phyloP scores from a whole-genome alignment of 441 rosid species.

The Gossypium lobatum region DNA sequence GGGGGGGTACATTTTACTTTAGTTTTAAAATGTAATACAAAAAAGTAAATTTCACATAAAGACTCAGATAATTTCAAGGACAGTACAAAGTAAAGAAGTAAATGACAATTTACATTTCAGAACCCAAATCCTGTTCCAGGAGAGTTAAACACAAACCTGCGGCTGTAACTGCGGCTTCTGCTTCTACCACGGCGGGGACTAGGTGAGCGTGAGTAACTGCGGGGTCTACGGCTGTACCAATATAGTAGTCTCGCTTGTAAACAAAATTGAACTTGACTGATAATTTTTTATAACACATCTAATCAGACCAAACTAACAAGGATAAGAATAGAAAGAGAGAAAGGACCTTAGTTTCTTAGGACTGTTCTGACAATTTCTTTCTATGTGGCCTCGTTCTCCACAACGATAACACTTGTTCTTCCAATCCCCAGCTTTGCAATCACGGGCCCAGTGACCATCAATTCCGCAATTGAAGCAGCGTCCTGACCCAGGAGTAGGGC shows the following conservation, averaged over 20 bases:
- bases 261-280: neutral
- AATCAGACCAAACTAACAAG: neutral
- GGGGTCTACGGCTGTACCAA: conserved; percentile 28
- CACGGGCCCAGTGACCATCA: conserved; percentile 79
- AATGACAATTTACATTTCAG: neutral
- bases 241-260: neutral
- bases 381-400: conserved; percentile 70
- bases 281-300: neutral
- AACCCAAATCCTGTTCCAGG: neutral
- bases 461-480: conserved; percentile 73
- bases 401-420: conserved; percentile 77
- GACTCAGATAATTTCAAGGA: neutral
- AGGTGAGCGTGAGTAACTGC: conserved; percentile 54
- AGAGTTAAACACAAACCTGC: conserved; percentile 33
- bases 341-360: conserved; percentile 53
- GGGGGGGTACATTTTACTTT: neutral
- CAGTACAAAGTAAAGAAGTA: neutral
- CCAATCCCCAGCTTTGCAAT: conserved; percentile 81
- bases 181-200: conserved; percentile 58
- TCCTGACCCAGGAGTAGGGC: conserved; percentile 71
- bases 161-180: conserved; percentile 63
- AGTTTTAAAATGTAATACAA: neutral
- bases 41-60: too few species aligned
- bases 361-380: conserved; percentile 70
- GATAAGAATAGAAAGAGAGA: neutral